These are phyloP conservation scores for Amylostereum areolatum DNA, from an alignment of 1,284 basidiomycete species.

Conservation along the genomic window DNA sequence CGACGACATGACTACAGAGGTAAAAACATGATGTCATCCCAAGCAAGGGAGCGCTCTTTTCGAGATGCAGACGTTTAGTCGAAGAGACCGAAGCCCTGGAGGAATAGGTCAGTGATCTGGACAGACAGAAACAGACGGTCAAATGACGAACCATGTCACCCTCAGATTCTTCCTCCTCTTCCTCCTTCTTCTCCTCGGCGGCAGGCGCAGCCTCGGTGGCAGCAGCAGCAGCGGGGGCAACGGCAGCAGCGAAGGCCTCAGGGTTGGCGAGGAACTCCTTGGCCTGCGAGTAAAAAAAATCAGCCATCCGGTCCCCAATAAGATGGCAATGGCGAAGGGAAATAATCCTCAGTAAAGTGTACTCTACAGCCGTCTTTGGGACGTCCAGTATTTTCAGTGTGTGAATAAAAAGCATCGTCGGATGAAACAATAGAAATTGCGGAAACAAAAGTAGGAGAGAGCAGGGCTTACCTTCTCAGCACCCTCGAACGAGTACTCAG, in stretches of 20 bases:
- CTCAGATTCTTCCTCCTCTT: slow-evolving; percentile 75
- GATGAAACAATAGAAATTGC: slow-evolving; percentile 13
- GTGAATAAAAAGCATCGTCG: slow-evolving; percentile 38
- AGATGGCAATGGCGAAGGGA: slow-evolving; percentile 16
- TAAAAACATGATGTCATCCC: no score
- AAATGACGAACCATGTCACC: slow-evolving; percentile 62
- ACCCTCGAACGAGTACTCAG: slow-evolving; percentile 94
- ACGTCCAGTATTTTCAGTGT: slow-evolving; percentile 85
- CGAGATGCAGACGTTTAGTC: slow-evolving; percentile 50
- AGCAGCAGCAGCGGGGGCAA: slow-evolving; percentile 44
- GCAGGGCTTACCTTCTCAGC: slow-evolving; percentile 74
- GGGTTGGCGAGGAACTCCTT: slow-evolving; percentile 98
- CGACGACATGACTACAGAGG: no score
- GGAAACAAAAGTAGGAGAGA: slow-evolving; percentile 7
- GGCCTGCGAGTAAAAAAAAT: slow-evolving; percentile 51
- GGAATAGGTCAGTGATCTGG: slow-evolving; percentile 3
- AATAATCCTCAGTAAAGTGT: no score
- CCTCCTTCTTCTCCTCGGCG: slow-evolving; percentile 61
- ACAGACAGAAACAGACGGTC: slow-evolving; percentile 5
- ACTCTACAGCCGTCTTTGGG: slow-evolving; percentile 39
- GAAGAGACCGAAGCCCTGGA: slow-evolving; percentile 81
- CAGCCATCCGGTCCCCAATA: slow-evolving; percentile 16
- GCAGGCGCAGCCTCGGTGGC: slow-evolving; percentile 46
- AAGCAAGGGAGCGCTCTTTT: background rate
- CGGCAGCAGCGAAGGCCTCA: slow-evolving; percentile 77